Base-by-base conservation (phyloP, 345 rosid species). In the Punica granatum region DNA sequence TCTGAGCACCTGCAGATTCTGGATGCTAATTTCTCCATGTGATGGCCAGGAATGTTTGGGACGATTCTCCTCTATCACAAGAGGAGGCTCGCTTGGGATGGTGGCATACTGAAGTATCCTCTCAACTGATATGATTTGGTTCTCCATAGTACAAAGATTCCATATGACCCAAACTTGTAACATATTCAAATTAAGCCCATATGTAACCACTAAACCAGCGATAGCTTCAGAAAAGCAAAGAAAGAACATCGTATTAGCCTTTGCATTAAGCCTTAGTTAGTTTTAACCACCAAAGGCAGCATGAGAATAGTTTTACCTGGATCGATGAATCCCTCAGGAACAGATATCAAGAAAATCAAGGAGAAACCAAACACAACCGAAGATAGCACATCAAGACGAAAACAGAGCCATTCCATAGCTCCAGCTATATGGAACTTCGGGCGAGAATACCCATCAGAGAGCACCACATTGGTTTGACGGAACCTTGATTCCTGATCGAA, bases 81-180 rank as follows among this genome's bases (percentile, higher is more conserved):
- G 89, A 65, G 97, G 86, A 65, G 98, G 92, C 73, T 92, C 98
- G 71, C 87, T 84, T 1, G 87, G 78, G 64, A 86, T 85, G 37
- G 68, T 68, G 58, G 83, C 76, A 77, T 92, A 90, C 79, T 92
- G 97, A 71, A 67, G 75, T 67, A 72, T 51, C 53, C 75, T 72
- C 60, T 72, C 75, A 32, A 72, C 71, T 0, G 71, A 72, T 61
- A 72, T 72, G 54, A 72, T 67, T 31, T 62, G 48, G 67, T 72
- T 67, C 71, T 72, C 75, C 75, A 72, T 48, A 36, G 32, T 19
- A 48, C 75, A 72, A 26, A 72, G 26, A 61, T 36, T 48, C 75
- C 75, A 67, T 32, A 72, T 67, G 6, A 67, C 13, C 64, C 66
- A 36, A 43, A 70, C 33, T 67, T 72, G 75, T 21, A 72, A n/a